Percentiles rank a stretch among this genome's conserved stretches.
Conservation (phyloP, 2,329 filamentous ascomycete genomes). For the Paraphaeosphaeria minitans region DNA sequence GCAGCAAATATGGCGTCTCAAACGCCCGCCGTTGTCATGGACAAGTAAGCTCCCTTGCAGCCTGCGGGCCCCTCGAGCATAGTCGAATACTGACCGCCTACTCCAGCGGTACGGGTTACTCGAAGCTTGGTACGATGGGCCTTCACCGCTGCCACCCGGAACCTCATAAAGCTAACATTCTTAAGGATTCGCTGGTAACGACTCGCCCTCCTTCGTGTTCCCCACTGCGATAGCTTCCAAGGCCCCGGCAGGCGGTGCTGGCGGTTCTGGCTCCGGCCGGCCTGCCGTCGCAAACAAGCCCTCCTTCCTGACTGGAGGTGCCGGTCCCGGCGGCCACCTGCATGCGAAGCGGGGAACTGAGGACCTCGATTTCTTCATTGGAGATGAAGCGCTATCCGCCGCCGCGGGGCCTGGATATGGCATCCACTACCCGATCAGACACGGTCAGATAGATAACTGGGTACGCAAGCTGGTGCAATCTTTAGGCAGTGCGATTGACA, state of each 20-base stretch:
- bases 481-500: constrained; percentile 19
- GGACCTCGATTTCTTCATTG: constrained; percentile 98
- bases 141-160: background rate
- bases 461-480: constrained; percentile 54
- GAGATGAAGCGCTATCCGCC: constrained; percentile 89
- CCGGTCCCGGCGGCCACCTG: constrained; percentile 80
- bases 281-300: constrained; percentile 94
- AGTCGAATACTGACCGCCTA: constrained; percentile 47
- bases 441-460: constrained; percentile 99
- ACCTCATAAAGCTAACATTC: constrained; percentile 42
- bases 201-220: constrained; percentile 98
- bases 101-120: constrained; percentile 95
- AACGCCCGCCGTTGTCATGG: constrained; percentile 99
- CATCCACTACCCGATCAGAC: constrained; percentile 94
- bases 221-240: constrained; percentile 98
- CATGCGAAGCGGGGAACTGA: constrained; percentile 94
- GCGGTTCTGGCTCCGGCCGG: constrained; percentile 81
- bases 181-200: constrained; percentile 95
- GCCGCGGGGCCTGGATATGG: constrained; percentile 88
- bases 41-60: constrained; percentile 79
- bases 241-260: constrained; percentile 70
- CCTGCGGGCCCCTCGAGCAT: constrained; percentile 33
- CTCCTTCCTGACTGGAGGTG: constrained; percentile 89
- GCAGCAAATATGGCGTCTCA: constrained; percentile 82
- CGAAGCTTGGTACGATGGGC: constrained; percentile 81